Evolutionary conservation across 2,329 filamentous ascomycete genomes (phyloP), one percentile per base, ranked within the genome.

Genomic region (Knufia fluminis): DNA sequence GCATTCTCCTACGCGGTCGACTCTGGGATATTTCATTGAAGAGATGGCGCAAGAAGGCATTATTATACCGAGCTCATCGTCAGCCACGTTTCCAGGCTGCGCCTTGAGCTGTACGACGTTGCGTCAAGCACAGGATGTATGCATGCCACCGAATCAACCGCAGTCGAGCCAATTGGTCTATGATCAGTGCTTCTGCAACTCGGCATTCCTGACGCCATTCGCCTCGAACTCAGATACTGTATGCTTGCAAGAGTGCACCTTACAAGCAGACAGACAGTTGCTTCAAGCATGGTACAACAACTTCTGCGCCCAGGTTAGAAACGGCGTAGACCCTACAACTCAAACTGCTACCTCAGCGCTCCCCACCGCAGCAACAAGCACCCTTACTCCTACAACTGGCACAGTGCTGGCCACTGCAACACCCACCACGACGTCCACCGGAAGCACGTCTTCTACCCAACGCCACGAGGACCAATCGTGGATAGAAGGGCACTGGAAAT

Each of bases 131-230:
- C 85, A 89, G 61, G 76, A 76, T 40, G 79, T 73, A 53, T 94
- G 88, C 66, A 75, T 83, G 1, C 82, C 83, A 2, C 66, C 70
- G 8, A 77, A 76, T 3, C 71, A 66, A 2, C 64, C 75, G 3
- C 64, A 67, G 4, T 72, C 73, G 44, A 71, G 73, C 42, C 64
- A 74, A 35, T 60, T 65, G 17, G 75, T 72, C 38, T 86, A 84
- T 64, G 72, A 79, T 46, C 71, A 73, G 31, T 94, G 88, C 68
- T 89, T 94, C 69, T 94, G 88, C 69, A 69, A 74, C 58, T 79
- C 83, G 44, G 55, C 71, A 10, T 69, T 74, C 19, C 73, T 92
- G 2, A 68, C 73, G 3, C 65, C 73, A 7, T 80, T 88, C 49
- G 75, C 77, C 26, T 68, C 70, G 9, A 75, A 72, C 28, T 72